These are phyloP conservation scores for Hygrocybe punicea DNA, from an alignment of 768 basidiomycete species.

Conservation along the genomic window DNA sequence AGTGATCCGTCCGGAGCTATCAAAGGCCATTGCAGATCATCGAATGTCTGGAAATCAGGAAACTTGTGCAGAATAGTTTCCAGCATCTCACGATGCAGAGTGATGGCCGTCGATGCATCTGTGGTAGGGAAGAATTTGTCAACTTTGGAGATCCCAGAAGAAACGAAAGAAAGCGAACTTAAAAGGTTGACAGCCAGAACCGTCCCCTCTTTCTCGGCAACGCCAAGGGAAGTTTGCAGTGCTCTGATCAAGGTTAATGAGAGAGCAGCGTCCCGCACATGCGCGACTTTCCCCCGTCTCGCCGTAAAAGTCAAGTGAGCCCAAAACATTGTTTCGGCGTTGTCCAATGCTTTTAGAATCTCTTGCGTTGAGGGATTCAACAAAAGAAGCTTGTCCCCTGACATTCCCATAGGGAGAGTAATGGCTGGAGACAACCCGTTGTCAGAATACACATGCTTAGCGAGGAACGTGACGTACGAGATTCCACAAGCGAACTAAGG, in stretches of 20 bases:
- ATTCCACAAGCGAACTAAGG: slow-evolving; percentile 85
- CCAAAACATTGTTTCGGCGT: slow-evolving; percentile 71
- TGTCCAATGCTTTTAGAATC: slow-evolving; percentile 56
- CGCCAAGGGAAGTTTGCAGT: slow-evolving; percentile 79
- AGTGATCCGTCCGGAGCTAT: slow-evolving; percentile 46
- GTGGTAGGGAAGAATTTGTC: background rate
- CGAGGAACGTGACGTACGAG: slow-evolving; percentile 55
- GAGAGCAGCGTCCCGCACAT: slow-evolving; percentile 71
- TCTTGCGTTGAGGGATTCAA: slow-evolving; percentile 51
- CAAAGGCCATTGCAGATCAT: slow-evolving; percentile 77
- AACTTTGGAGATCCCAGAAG: background rate
- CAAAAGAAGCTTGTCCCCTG: slow-evolving; percentile 39
- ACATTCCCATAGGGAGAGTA: slow-evolving; percentile 77
- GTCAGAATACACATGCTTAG: background rate
- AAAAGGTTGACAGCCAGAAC: slow-evolving; percentile 61
- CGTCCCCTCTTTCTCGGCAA: slow-evolving; percentile 47
- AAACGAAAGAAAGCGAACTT: slow-evolving; percentile 41
- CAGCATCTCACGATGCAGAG: slow-evolving; percentile 80
- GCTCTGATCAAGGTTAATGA: slow-evolving; percentile 68
- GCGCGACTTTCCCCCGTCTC: slow-evolving; percentile 59
- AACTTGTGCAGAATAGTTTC: slow-evolving; percentile 78
- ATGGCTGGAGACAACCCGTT: slow-evolving; percentile 52
- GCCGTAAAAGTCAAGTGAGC: slow-evolving; percentile 55
- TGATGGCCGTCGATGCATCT: slow-evolving; percentile 77
- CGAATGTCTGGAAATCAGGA: slow-evolving; percentile 35